phyloP scores from a whole-genome alignment of 257 asterid species.

The Nicotiana undulata region DNA sequence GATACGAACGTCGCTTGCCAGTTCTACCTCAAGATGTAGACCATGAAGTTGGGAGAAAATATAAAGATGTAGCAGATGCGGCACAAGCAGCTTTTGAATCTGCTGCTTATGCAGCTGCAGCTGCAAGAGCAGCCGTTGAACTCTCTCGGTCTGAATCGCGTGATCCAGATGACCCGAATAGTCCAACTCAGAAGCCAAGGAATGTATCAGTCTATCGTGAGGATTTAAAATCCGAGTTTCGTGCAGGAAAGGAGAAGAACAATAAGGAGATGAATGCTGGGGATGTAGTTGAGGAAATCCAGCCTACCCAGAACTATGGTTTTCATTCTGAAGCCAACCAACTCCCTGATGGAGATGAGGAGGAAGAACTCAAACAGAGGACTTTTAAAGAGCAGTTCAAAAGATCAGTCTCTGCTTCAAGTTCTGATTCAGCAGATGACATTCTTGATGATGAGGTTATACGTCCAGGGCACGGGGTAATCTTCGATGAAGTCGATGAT shows the following conservation, averaged over 20 bases:
- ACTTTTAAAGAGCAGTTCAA: slow-evolving; percentile 9
- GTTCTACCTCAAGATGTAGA: slow-evolving; percentile 1
- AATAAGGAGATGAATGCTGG: slow-evolving; percentile 6
- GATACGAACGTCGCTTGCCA: not conserved
- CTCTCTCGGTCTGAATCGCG: slow-evolving; percentile 53
- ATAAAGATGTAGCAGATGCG: slow-evolving; percentile 82
- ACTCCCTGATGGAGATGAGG: not conserved
- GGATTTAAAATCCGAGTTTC: slow-evolving; percentile 1
- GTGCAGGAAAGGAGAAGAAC: slow-evolving; percentile 4
- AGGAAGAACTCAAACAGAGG: slow-evolving; percentile 7
- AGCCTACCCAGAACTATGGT: slow-evolving; percentile 14
- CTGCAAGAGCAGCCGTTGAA: slow-evolving; percentile 85
- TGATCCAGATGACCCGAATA: slow-evolving; percentile 31
- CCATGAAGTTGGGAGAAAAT: slow-evolving; percentile 28
- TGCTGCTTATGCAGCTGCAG: slow-evolving; percentile 86
- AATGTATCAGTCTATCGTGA: not conserved
- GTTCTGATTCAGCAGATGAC: slow-evolving; percentile 37
- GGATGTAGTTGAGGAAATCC: slow-evolving; percentile 15
- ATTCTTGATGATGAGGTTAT: slow-evolving; percentile 14
- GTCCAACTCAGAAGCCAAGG: slow-evolving; percentile 24
- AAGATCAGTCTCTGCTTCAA: slow-evolving; percentile 37
- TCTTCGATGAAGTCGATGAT: slow-evolving; percentile 37
- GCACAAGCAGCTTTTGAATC: slow-evolving; percentile 93
- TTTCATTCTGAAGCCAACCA: slow-evolving; percentile 15
- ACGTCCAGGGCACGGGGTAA: not conserved